phyloP scores from a whole-genome alignment of 164 flowering plant species.

The Brasenia schreberi region DNA sequence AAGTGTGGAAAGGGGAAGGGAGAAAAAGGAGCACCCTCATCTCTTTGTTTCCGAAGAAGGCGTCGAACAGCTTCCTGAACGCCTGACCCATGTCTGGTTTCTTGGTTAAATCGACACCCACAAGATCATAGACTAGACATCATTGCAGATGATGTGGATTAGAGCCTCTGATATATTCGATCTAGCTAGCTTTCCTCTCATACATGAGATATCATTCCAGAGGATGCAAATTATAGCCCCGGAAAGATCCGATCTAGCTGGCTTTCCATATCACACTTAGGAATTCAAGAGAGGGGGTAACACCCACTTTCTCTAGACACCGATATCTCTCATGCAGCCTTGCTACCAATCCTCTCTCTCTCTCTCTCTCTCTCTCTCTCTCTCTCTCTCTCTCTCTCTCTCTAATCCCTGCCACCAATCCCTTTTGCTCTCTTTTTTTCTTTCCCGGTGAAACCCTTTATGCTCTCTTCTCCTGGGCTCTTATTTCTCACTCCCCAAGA shows the following conservation, averaged over 20 bases:
- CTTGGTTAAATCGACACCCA: not conserved
- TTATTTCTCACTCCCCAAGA: not conserved
- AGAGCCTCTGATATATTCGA: not conserved
- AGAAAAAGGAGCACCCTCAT: constrained; percentile 49
- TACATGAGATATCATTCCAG: too few relatives aligned
- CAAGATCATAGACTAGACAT: not conserved
- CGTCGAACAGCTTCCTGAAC: constrained; percentile 88
- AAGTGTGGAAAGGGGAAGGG: not conserved
- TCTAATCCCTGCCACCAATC: not conserved
- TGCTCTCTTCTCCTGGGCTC: not conserved
- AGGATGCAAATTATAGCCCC: not conserved
- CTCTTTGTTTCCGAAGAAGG: constrained; percentile 92
- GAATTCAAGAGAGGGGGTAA: not conserved
- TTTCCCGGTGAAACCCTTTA: not conserved
- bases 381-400: not conserved
- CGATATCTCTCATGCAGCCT: not conserved
- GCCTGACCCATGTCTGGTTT: constrained; percentile 69
- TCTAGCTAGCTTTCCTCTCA: not conserved
- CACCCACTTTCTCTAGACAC: not conserved
- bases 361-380: not conserved
- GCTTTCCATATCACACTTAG: not conserved
- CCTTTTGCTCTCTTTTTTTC: not conserved
- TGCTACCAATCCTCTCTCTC: not conserved
- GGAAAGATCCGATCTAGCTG: not conserved
- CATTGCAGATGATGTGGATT: not conserved